Evolutionary conservation across 2,329 filamentous ascomycete genomes (phyloP).

Genomic region (Fusarium armeniacum): DNA sequence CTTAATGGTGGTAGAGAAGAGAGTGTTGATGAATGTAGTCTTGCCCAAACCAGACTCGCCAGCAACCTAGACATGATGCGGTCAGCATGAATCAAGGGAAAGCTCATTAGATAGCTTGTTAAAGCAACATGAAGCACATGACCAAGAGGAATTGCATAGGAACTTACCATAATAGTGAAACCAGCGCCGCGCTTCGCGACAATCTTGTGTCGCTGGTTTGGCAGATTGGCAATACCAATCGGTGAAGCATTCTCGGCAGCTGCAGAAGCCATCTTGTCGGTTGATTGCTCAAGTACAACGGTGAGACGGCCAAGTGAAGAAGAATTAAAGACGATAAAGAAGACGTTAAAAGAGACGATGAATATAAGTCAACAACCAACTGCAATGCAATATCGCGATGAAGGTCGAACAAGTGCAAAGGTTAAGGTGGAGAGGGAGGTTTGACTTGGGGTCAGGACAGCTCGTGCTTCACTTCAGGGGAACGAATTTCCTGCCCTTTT

Average conservation of each 20-base stretch:
- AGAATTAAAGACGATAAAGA: slow-evolving; percentile 28
- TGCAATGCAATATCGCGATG: slow-evolving; percentile 47
- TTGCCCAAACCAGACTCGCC: slow-evolving; percentile 98
- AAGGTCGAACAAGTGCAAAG: slow-evolving; percentile 50
- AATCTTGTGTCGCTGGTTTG: slow-evolving; percentile 82
- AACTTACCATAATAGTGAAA: slow-evolving; percentile 96
- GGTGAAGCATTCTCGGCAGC: slow-evolving; percentile 73
- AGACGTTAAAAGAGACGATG: slow-evolving; percentile 42
- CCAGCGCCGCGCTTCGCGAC: slow-evolving; percentile 89
- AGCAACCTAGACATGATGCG: slow-evolving; percentile 76
- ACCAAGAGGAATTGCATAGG: background rate
- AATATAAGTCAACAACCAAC: slow-evolving; percentile 40
- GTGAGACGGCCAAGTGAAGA: slow-evolving; percentile 22
- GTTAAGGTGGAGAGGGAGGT: slow-evolving; percentile 47
- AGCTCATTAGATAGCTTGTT: slow-evolving; percentile 7
- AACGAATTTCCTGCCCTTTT: slow-evolving; percentile 54
- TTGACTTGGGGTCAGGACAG: slow-evolving; percentile 47
- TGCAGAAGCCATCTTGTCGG: slow-evolving; percentile 67
- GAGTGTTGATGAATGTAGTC: slow-evolving; percentile 99
- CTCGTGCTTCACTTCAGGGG: slow-evolving; percentile 54
- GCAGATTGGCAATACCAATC: slow-evolving; percentile 81
- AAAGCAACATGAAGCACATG: background rate
- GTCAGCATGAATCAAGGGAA: slow-evolving; percentile 27
- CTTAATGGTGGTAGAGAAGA: slow-evolving; percentile 99
- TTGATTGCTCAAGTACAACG: slow-evolving; percentile 26